Conservation (phyloP, 2,329 filamentous ascomycete genomes). For the Colletotrichum neosansevieriae region DNA sequence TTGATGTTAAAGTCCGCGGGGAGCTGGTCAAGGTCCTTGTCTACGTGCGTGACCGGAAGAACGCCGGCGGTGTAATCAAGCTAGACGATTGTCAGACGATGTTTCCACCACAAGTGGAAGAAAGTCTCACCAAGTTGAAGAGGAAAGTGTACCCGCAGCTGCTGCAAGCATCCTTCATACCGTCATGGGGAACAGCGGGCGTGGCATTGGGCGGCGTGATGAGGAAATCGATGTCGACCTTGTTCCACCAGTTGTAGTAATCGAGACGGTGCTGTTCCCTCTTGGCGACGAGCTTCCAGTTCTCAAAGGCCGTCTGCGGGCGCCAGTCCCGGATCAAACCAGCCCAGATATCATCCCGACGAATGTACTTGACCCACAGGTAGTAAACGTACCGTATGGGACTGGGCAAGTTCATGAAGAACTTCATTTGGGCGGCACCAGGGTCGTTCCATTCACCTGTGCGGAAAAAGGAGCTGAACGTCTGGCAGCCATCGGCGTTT, state of each 20-base stretch:
- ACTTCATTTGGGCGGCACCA: conserved; percentile 80
- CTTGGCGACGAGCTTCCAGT: conserved; percentile 83
- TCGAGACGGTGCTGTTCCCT: conserved; percentile 81
- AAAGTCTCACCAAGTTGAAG: conserved; percentile 80
- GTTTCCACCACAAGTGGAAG: conserved; percentile 22
- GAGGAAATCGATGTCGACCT: conserved; percentile 79
- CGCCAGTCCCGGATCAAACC: conserved; percentile 80
- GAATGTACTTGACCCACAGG: conserved; percentile 88
- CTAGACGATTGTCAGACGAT: conserved; percentile 52
- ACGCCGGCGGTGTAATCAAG: conserved; percentile 89
- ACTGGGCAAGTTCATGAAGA: conserved; percentile 78
- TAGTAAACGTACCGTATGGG: conserved; percentile 88
- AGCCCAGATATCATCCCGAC: conserved; percentile 81
- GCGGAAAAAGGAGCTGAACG: conserved; percentile 81
- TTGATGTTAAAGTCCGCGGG: conserved; percentile 70
- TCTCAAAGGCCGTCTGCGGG: conserved; percentile 79
- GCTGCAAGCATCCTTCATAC: conserved; percentile 86
- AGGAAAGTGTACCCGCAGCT: conserved; percentile 94
- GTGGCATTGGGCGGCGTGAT: conserved; percentile 90
- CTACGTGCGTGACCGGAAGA: conserved; percentile 87
- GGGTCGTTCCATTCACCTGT: conserved; percentile 83
- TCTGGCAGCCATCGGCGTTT: conserved; percentile 85
- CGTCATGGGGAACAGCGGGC: conserved; percentile 86
- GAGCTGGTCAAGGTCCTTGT: conserved; percentile 74
- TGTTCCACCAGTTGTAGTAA: conserved; percentile 90